Conservation (phyloP, 2,329 filamentous ascomycete genomes). For the Laburnicola sp. region DNA sequence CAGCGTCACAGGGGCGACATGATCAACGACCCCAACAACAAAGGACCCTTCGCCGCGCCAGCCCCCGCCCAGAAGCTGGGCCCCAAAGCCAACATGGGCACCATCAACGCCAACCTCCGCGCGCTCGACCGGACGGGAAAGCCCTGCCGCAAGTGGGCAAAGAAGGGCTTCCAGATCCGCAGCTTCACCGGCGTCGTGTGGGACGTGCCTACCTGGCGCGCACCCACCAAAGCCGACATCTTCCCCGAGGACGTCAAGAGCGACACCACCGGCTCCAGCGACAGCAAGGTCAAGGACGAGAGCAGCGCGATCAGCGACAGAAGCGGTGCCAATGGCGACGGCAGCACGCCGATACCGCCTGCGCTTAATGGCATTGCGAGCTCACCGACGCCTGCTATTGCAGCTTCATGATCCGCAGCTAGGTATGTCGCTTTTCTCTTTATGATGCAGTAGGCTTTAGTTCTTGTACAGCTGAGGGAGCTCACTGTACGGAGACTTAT, state of each 20-base stretch:
- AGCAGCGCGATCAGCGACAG: constrained; percentile 64
- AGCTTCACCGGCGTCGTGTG: constrained; percentile 88
- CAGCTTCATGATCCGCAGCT: constrained; percentile 21
- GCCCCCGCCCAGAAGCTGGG: constrained; percentile 76
- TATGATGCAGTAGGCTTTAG: no score
- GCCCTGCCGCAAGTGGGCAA: constrained; percentile 89
- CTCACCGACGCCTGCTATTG: constrained; percentile 54
- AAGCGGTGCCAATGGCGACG: constrained; percentile 57
- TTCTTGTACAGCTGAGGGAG: no score
- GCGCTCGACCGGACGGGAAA: constrained; percentile 90
- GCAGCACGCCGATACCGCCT: constrained; percentile 49
- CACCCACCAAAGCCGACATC: constrained; percentile 62
- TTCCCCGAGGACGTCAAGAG: constrained; percentile 64
- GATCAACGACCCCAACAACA: constrained; percentile 48
- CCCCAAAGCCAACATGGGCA: constrained; percentile 93
- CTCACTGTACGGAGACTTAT: no score
- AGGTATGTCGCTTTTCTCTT: not conserved
- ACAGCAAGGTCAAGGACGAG: constrained; percentile 60
- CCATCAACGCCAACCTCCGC: constrained; percentile 94
- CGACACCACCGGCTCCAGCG: constrained; percentile 58
- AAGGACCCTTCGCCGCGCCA: constrained; percentile 47
- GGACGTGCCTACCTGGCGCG: constrained; percentile 81
- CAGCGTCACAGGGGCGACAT: constrained; percentile 51
- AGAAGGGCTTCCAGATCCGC: constrained; percentile 80
- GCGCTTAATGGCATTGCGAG: constrained; percentile 50